Evolutionary conservation across 306 rosid genomes (phyloP), one percentile per base, ranked within the genome.

Genomic region (Hippophae gyantsensis): DNA sequence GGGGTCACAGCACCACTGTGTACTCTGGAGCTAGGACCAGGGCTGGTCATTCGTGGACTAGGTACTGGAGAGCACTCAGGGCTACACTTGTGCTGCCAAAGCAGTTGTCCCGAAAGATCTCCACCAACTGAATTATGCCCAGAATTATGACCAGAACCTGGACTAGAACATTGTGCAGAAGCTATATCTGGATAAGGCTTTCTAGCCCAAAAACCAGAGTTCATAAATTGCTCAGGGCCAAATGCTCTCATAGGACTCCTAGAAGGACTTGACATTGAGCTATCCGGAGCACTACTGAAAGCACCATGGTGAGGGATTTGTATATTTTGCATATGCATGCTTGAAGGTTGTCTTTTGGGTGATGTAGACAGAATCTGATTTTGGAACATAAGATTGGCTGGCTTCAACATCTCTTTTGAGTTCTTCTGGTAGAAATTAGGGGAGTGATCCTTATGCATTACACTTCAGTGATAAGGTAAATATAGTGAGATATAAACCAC

Each of bases 41-140:
- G 86, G 73, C 97, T 89, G 64, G 82, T 70, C 82, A 83, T 65
- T 70, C 81, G 73, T 51, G 97, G 92, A 72, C 97, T 89, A n/a
- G 79, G 87, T 13, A 77, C 77, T 57, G 95, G 95, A 66, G 97
- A 89, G 74, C 84, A 85, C 68, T 89, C 95, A 1, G 88, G 76
- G 74, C 90, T 82, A 67, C 86, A 78, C 74, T 84, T 69, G 69
- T 72, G 84, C 48, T 72, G 85, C 80, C 78, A 65, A 78, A 79
- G 65, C 42, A 76, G 52, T 63, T 71, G 96, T 54, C 92, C 95
- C 43, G 89, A 74, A 76, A 83, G 72, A 78, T 90, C 95, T 66
- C 97, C 98, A 63, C 97, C 96, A 64, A 90, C 87, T 53, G 98
- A 90, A 71, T 90, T 90, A 68, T 90, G 94, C 62, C 97, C 94